Evolutionary conservation across 2,329 filamentous ascomycete species (phyloP).

Genomic region (Colletotrichum chlorophyti): DNA sequence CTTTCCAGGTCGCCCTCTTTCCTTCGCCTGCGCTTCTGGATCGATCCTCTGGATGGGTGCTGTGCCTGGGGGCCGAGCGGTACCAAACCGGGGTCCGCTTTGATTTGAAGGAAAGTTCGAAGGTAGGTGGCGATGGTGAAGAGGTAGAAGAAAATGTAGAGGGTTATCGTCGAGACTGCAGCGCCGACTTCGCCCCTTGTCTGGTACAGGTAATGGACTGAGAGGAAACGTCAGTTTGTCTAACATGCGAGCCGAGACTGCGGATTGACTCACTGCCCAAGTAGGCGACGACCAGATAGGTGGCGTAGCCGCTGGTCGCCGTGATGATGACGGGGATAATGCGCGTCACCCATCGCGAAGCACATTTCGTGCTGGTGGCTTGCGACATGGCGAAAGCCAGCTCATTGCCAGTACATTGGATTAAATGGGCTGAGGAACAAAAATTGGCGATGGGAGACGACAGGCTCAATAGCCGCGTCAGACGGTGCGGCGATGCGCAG

Average conservation of each 20-base stretch:
- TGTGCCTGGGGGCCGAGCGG: constrained; percentile 56
- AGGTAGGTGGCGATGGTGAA: constrained; percentile 72
- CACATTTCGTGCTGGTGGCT: constrained; percentile 43
- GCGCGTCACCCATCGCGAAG: constrained; percentile 66
- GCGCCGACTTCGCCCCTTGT: constrained; percentile 55
- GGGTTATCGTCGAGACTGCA: constrained; percentile 72
- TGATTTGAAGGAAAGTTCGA: constrained; percentile 73
- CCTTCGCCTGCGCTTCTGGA: constrained; percentile 34
- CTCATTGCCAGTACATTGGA: constrained; percentile 8
- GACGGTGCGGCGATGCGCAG: constrained; percentile 1
- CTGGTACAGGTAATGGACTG: constrained; percentile 75
- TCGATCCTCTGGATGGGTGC: constrained; percentile 16
- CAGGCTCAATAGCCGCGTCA: constrained; percentile 1
- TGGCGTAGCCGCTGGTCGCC: constrained; percentile 71
- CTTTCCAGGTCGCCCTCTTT: constrained; percentile 41
- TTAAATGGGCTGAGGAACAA: not conserved
- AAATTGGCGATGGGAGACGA: not conserved
- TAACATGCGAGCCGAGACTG: not conserved
- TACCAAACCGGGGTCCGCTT: constrained; percentile 75
- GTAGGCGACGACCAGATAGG: constrained; percentile 72
- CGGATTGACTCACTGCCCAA: constrained; percentile 66
- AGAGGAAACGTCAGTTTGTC: constrained; percentile 3
- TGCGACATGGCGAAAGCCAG: constrained; percentile 26
- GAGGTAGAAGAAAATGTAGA: constrained; percentile 76
- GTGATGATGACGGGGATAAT: constrained; percentile 75